A percentile compares a stretch with the other conserved stretches of the same genome.
Evolutionary conservation across 2,329 filamentous ascomycete species (phyloP).

Genomic region (Albophoma yamanashiensis): DNA sequence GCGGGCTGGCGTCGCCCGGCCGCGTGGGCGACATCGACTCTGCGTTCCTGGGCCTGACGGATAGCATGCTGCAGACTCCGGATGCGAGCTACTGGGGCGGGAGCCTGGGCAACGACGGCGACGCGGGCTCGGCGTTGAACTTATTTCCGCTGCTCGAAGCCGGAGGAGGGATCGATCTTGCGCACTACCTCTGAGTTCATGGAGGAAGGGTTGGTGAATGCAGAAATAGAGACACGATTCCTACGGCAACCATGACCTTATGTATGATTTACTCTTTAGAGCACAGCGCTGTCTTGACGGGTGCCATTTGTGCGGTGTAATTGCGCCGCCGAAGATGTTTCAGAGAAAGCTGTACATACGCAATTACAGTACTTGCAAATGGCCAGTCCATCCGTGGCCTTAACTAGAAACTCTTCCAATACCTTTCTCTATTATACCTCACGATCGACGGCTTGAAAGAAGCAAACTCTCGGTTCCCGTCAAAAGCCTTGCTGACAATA

Average conservation of each 20-base stretch:
- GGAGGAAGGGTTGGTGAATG: neutral
- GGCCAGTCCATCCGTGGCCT: too few relatives aligned
- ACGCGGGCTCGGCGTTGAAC: slow-evolving; percentile 35
- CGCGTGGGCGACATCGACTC: slow-evolving; percentile 24
- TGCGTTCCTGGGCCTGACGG: slow-evolving; percentile 25
- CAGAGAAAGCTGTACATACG: too few relatives aligned
- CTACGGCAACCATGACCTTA: neutral
- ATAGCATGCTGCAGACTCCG: slow-evolving; percentile 27
- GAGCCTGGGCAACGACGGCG: slow-evolving; percentile 25
- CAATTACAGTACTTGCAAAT: too few relatives aligned
- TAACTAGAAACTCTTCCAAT: too few relatives aligned
- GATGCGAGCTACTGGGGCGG: slow-evolving; percentile 28
- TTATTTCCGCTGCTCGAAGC: slow-evolving; percentile 40
- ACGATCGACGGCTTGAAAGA: too few relatives aligned
- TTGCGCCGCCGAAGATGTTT: neutral
- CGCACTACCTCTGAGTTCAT: slow-evolving; percentile 20
- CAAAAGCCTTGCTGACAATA: too few relatives aligned
- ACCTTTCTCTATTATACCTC: too few relatives aligned
- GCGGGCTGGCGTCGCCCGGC: slow-evolving; percentile 14
- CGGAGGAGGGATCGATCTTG: slow-evolving; percentile 42
- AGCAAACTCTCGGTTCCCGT: too few relatives aligned
- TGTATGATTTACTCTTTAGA: neutral
- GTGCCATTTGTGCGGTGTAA: neutral
- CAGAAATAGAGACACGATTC: neutral
- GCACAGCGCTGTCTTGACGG: neutral